These are phyloP conservation scores for Glycyrrhiza uralensis DNA, from an alignment of 306 rosid species.

Conservation along the genomic window DNA sequence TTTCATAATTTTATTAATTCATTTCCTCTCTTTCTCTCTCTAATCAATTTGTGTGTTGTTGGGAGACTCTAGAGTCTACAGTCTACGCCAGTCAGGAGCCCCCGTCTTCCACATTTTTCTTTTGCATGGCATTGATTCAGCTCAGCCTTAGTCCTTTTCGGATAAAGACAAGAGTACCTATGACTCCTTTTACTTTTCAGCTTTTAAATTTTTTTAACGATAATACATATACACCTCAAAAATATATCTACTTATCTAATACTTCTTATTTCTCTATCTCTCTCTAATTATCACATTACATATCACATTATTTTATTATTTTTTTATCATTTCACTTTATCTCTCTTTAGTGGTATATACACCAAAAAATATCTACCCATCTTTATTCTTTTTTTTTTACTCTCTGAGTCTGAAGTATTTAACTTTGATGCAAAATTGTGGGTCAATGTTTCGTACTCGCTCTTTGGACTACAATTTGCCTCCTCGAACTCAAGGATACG, in stretches of 20 bases:
- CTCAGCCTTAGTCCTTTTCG: neutral
- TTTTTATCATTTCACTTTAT: no score
- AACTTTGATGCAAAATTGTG: no score
- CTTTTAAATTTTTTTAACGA: neutral
- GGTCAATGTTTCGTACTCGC: no score
- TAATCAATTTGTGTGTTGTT: neutral
- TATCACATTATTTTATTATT: no score
- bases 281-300: no score
- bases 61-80: neutral
- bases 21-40: neutral
- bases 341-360: no score
- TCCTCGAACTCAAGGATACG: no score
- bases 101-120: slow-evolving; percentile 24
- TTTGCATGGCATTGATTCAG: slow-evolving; percentile 23
- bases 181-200: slow-evolving; percentile 26
- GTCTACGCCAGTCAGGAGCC: neutral
- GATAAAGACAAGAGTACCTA: slow-evolving; percentile 16
- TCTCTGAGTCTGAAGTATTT: neutral
- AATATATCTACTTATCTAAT: no score
- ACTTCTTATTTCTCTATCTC: no score
- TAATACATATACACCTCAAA: no score
- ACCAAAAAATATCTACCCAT: no score
- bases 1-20: neutral
- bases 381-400: neutral
- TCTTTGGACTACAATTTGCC: no score